Conservation (phyloP, 2,329 filamentous ascomycete genomes). For the Botrytis sinoallii region DNA sequence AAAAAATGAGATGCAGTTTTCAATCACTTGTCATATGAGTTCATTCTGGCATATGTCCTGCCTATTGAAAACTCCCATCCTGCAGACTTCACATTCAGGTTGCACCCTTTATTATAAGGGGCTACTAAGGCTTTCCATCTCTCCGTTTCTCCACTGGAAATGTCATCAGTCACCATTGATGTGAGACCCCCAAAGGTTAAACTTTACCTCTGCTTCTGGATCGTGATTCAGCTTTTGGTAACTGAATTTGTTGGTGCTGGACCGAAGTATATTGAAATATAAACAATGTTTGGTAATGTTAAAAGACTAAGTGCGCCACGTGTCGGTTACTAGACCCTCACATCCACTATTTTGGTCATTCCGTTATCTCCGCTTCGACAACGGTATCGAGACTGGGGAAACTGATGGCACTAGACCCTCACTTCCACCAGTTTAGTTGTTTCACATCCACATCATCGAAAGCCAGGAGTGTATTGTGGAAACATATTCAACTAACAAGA, state of each 20-base stretch:
- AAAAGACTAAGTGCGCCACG: not conserved
- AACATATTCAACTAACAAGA: not conserved
- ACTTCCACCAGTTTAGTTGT: not conserved
- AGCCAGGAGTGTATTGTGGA: not conserved
- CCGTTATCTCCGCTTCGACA: not conserved
- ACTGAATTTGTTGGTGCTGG: not conserved
- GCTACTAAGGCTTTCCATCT: not conserved
- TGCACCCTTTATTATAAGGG: not conserved
- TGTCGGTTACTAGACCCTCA: constrained; percentile 4
- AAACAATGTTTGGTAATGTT: not conserved
- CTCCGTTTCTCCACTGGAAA: not conserved
- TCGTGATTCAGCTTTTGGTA: not conserved
- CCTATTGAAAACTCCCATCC: not conserved
- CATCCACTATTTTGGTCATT: constrained; percentile 1
- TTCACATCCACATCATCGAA: not conserved
- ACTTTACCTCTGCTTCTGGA: not conserved
- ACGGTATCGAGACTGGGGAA: not conserved
- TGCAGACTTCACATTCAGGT: no score
- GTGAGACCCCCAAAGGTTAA: no score
- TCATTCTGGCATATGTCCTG: not conserved
- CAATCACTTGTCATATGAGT: not conserved
- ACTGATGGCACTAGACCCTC: not conserved
- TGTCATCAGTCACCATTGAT: not conserved
- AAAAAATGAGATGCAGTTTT: not conserved
- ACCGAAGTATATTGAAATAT: not conserved